Evolutionary conservation across 2,329 filamentous ascomycete genomes (phyloP), one percentile per base, ranked within the genome.

Genomic region (Exophiala oligosperma): DNA sequence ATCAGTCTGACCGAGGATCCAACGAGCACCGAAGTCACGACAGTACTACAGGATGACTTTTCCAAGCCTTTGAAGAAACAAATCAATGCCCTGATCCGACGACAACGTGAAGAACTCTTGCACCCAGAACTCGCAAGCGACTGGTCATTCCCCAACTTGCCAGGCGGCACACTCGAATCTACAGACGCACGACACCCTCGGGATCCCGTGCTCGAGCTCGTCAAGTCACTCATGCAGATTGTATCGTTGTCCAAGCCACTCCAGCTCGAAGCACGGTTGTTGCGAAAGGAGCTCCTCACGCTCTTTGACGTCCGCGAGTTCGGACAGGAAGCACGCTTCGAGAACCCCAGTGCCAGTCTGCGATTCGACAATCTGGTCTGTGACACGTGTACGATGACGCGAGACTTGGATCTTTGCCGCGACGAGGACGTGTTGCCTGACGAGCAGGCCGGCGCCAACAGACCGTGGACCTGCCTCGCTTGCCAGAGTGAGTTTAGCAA

Each of bases 221-320:
- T 96, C 67, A 99, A 97, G 74, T 85, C 84, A 17, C 83, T 99
- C 44, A 95, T 95, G 86, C 93, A 97, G 71, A 89, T 99, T 8
- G 80, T 99, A 4, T 90, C 86, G 35, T 83, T 99, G 0, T 94
- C 96, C 75, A 88, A 87, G 0, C 65, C 66, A 23, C 59, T 68
- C 12, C 64, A 67, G 43, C 84, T 96, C 49, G 93, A 97, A 74
- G 92, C 91, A 2, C 87, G 94, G 4, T 79, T 96, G 1, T 81
- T 99, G 0, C 87, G 95, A 53, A 95, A 95, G 67, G 93, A 97
- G 60, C 80, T 99, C 0, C 84, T 99, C 0, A 83, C 87, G 8
- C 81, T 97, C 52, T 97, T 99, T 73, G 94, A 99, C 56, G 87
- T 99, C 53, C 89, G 92, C 67, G 94, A 99, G 74, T 99, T 99